Conservation (phyloP, 106 monocot species). For the Ottelia alismoides region DNA sequence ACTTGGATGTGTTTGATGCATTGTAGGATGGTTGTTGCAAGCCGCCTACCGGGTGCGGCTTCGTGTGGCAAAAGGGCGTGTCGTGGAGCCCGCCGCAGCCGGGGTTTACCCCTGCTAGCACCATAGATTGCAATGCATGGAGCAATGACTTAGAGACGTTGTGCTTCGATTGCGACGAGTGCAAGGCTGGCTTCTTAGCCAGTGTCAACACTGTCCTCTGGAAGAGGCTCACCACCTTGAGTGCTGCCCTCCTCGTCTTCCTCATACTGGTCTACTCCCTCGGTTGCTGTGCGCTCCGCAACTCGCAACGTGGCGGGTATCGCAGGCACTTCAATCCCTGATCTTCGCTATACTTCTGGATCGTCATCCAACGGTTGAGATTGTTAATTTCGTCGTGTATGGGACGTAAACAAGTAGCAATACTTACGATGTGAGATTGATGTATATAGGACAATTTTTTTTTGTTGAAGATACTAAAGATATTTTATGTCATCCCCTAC, state of each 20-base stretch:
- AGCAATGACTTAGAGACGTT: no score
- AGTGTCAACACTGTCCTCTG: conserved; percentile 6
- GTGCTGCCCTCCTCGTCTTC: conserved; percentile 12
- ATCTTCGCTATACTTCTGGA: no score
- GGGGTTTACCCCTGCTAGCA: neutral
- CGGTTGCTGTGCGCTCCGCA: conserved; percentile 35
- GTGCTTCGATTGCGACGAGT: conserved; percentile 27
- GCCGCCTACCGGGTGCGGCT: conserved; percentile 21
- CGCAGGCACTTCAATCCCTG: neutral
- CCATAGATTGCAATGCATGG: conserved; percentile 24
- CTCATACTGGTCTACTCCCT: conserved; percentile 26
- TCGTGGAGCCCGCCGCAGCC: conserved; percentile 10
- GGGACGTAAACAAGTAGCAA: no score
- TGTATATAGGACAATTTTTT: no score
- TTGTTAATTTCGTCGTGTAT: no score
- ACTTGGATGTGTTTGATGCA: neutral
- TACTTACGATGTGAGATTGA: no score
- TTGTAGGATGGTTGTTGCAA: conserved; percentile 29
- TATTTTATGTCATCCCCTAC: no score
- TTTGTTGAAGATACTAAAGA: no score
- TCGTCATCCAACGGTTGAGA: no score
- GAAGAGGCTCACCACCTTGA: conserved; percentile 10
- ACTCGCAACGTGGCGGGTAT: conserved; percentile 9
- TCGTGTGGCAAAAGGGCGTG: conserved; percentile 9
- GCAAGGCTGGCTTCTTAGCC: conserved; percentile 37